These are phyloP conservation scores for Cornus florida DNA, from an alignment of 148 eudicot species.

Conservation along the genomic window DNA sequence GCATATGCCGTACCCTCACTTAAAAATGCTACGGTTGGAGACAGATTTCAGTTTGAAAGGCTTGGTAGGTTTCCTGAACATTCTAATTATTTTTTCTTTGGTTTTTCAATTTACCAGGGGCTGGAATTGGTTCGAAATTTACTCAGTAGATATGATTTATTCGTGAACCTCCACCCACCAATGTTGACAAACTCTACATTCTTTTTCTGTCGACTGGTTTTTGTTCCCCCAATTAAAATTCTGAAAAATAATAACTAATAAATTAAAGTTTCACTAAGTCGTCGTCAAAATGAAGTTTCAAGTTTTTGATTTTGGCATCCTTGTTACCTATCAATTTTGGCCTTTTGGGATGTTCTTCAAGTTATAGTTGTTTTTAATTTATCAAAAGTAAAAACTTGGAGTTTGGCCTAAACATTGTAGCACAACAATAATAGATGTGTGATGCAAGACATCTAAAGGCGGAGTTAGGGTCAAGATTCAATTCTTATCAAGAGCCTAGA, in stretches of 20 bases:
- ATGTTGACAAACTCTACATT: neutral
- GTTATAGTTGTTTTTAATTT: neutral
- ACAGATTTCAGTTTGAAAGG: constrained; percentile 86
- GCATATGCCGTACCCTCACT: constrained; percentile 76
- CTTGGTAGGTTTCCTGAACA: constrained; percentile 53
- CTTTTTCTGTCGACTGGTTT: too few relatives aligned
- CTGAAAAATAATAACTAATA: too few relatives aligned
- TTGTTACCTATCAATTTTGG: neutral
- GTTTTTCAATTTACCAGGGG: neutral
- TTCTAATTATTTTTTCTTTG: neutral
- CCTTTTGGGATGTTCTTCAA: neutral
- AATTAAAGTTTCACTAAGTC: neutral
- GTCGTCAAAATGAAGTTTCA: neutral
- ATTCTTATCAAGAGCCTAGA: too few relatives aligned
- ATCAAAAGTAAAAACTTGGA: neutral
- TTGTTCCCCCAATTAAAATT: too few relatives aligned
- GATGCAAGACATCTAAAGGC: too few relatives aligned
- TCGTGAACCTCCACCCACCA: neutral
- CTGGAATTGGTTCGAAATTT: neutral
- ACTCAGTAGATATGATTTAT: neutral
- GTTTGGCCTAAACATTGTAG: neutral
- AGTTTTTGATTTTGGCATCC: neutral
- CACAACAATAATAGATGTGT: too few relatives aligned
- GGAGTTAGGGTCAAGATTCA: too few relatives aligned
- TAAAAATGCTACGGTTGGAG: constrained; percentile 56